Conservation (phyloP, 2,329 filamentous ascomycete genomes). For the Acephala macrosclerotiorum region DNA sequence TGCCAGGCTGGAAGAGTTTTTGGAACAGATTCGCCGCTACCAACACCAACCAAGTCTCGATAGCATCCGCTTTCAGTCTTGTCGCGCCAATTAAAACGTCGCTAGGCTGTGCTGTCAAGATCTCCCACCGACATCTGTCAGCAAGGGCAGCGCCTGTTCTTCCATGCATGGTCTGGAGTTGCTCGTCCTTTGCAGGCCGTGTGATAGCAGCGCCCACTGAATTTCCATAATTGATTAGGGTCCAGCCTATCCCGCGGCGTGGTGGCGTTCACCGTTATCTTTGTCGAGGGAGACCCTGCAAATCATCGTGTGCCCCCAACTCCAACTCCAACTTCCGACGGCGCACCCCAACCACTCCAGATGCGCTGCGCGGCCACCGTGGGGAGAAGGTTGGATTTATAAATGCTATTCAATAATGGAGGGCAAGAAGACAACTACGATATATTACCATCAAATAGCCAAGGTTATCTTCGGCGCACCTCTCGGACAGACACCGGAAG, state of each 20-base stretch:
- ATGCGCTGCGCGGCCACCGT: neutral
- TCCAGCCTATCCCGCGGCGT: neutral
- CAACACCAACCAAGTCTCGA: constrained; percentile 1
- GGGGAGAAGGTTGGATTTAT: neutral
- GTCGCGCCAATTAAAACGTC: constrained; percentile 6
- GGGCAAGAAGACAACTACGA: no score
- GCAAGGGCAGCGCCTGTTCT: neutral
- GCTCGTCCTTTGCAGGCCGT: neutral
- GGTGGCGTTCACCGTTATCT: constrained; percentile 14
- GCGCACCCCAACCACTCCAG: constrained; percentile 1
- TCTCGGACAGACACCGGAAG: neutral
- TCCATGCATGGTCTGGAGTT: neutral
- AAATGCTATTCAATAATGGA: no score
- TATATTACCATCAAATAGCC: neutral
- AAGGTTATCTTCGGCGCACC: neutral
- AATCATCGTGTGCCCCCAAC: constrained; percentile 12
- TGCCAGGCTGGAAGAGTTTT: constrained; percentile 8
- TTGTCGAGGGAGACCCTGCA: neutral
- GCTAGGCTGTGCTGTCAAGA: neutral
- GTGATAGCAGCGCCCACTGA: neutral
- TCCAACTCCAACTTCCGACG: neutral
- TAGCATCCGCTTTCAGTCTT: constrained; percentile 13
- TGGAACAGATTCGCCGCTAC: constrained; percentile 16
- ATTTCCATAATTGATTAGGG: constrained; percentile 25
- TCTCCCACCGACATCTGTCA: constrained; percentile 13